phyloP scores from a whole-genome alignment of 768 basidiomycete species.

The Collybia mongolica region DNA sequence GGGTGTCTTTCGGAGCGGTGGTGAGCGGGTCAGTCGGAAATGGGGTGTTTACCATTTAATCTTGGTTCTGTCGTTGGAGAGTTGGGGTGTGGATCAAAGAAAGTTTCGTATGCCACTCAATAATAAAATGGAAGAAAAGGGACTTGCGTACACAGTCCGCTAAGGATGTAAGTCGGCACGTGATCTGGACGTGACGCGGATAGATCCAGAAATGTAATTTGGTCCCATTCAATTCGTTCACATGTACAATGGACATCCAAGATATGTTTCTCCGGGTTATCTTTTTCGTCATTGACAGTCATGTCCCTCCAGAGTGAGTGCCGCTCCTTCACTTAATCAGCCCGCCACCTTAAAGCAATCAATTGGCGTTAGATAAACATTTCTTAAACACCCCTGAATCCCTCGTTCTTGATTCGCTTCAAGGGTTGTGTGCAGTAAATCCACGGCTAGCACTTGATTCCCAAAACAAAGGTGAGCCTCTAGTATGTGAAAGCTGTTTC shows the following conservation, averaged over 20 bases:
- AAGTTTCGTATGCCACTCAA: neutral
- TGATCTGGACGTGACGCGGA: too few species aligned
- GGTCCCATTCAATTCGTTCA: too few species aligned
- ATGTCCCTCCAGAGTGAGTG: slow-evolving; percentile 39
- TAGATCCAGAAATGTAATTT: too few species aligned
- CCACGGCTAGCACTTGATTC: slow-evolving; percentile 70
- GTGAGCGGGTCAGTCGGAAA: slow-evolving; percentile 47
- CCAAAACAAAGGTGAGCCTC: slow-evolving; percentile 60
- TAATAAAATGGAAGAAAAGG: slow-evolving; percentile 6
- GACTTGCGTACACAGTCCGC: slow-evolving; percentile 6
- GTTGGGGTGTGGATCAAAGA: slow-evolving; percentile 15
- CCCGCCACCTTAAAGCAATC: neutral
- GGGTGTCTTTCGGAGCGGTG: slow-evolving; percentile 34
- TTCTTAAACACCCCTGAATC: slow-evolving; percentile 69
- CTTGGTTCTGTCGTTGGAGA: slow-evolving; percentile 5
- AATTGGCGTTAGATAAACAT: slow-evolving; percentile 55
- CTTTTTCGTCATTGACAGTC: slow-evolving; percentile 17
- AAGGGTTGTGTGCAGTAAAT: slow-evolving; percentile 70
- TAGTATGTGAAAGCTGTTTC: neutral
- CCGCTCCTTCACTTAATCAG: neutral
- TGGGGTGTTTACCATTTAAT: slow-evolving; percentile 45
- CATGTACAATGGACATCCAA: too few species aligned
- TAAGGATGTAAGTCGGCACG: neutral
- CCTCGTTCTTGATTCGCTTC: slow-evolving; percentile 77
- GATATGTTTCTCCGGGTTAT: neutral